Base-by-base conservation (phyloP, 169 alveolate species). In the Perkinsus olseni region DNA sequence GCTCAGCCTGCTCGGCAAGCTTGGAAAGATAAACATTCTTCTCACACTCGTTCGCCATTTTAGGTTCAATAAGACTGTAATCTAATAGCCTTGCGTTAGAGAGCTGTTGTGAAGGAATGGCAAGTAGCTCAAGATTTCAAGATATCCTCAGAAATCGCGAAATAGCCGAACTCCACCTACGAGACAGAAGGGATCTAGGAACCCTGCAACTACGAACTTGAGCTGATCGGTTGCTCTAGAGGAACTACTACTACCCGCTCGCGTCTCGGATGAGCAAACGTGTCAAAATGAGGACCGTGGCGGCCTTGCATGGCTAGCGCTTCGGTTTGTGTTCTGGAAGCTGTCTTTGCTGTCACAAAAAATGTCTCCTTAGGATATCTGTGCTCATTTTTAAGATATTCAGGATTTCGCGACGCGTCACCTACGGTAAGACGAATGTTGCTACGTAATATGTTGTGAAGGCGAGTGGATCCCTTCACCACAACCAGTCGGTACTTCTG, bases 1-100 rank as follows among this genome's bases (percentile, higher is more conserved):
- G 98, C 96, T 99, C 99, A 51, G 99, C 99, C 97, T 99, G 99
- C 97, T 99, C 99, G 34, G 99, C 99, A 92, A 99, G 98, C 97
- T 99, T 98, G 92, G 99, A 62, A 62, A 62, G 82, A 24, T 62
- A 62, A 21, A 62, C 82, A 62, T 62, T 62, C 82, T 62, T 62
- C 82, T 62, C 82, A 62, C 82, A 62, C 82, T 62, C 82, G 82
- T 62, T 62, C 82, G 82, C 82, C 82, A 62, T 62, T 62, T 62
- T 62, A 62, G 34, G 82, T 62, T 62, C 82, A 62, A 4, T 62
- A 62, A 62, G 82, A 62, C 82, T 13, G 82, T 21, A 21, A 21
- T 62, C 28, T 21, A 28, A 62, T 62, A 62, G 82, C 82, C 82
- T 62, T 62, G 31, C 82, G 82, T 24, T 24, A 62, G 34, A 28